Conservation (phyloP, 495 filamentous ascomycete species). For the Penicillium robsamsonii region DNA sequence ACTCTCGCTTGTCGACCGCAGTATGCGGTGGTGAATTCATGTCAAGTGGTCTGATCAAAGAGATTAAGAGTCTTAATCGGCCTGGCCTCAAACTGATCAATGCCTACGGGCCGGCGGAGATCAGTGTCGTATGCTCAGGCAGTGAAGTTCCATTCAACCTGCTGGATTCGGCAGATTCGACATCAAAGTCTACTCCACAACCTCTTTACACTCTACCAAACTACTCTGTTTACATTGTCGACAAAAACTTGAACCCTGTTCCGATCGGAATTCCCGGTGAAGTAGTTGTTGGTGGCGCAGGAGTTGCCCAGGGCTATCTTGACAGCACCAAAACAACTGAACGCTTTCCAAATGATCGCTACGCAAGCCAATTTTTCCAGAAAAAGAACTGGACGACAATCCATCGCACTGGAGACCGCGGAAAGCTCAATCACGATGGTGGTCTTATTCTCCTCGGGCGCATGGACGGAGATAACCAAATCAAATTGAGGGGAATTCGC, state of each 20-base stretch:
- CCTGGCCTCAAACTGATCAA: conserved; percentile 28
- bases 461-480: conserved; percentile 44
- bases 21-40: conserved; percentile 26
- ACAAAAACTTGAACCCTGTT: conserved; percentile 37
- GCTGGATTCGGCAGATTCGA: background rate
- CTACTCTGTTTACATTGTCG: conserved; percentile 49
- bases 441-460: conserved; percentile 35
- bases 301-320: conserved; percentile 44
- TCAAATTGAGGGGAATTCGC: conserved; percentile 53
- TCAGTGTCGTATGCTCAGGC: conserved; percentile 23
- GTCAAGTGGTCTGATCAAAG: conserved; percentile 11
- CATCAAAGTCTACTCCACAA: background rate
- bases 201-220: conserved; percentile 39
- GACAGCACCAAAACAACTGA: conserved; percentile 30
- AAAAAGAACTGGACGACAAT: conserved; percentile 28
- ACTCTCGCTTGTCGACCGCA: conserved; percentile 5
- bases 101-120: conserved; percentile 36
- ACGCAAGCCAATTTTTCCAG: conserved; percentile 20
- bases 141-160: conserved; percentile 17
- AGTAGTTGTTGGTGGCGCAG: conserved; percentile 43
- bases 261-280: conserved; percentile 47
- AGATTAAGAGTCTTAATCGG: conserved; percentile 23
- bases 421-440: conserved; percentile 29
- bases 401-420: conserved; percentile 29
- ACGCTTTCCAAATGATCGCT: conserved; percentile 36